Evolutionary conservation across 2,329 filamentous ascomycete genomes (phyloP).

Genomic region (Penicillium olsonii): DNA sequence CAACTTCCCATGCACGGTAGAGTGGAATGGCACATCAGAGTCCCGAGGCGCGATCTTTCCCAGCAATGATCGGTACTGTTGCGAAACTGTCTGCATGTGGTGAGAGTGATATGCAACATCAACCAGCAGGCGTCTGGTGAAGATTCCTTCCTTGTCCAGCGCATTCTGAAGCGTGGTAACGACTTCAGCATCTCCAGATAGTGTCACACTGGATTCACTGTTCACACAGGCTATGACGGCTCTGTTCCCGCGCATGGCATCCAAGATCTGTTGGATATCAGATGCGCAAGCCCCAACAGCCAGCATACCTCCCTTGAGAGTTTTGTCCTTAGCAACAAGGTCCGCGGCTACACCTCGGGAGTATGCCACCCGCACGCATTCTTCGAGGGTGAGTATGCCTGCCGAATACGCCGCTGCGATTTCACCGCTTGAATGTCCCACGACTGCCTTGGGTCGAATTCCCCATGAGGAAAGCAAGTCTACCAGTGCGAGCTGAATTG

Average conservation of each 20-base stretch:
- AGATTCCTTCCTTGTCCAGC: conserved; percentile 22
- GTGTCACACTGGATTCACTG: conserved; percentile 26
- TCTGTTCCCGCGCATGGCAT: conserved; percentile 16
- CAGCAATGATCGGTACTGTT: conserved; percentile 18
- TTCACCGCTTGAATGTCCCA: conserved; percentile 36
- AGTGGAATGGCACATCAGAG: conserved; percentile 22
- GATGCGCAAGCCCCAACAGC: conserved; percentile 25
- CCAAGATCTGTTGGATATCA: conserved; percentile 20
- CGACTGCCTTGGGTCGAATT: conserved; percentile 25
- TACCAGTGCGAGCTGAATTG: conserved; percentile 33
- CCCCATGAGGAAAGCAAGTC: conserved; percentile 31
- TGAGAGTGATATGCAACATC: conserved; percentile 34
- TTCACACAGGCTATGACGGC: conserved; percentile 30
- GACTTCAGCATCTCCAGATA: conserved; percentile 26
- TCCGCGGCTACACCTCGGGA: conserved; percentile 25
- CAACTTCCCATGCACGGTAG: conserved; percentile 20
- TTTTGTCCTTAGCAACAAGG: conserved; percentile 16
- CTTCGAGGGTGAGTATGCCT: conserved; percentile 19
- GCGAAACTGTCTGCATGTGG: conserved; percentile 28
- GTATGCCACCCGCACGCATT: conserved; percentile 28
- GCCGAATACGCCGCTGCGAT: conserved; percentile 37
- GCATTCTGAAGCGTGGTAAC: conserved; percentile 17
- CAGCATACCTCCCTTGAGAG: conserved; percentile 28
- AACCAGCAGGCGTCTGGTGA: conserved; percentile 30
- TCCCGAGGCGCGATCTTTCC: conserved; percentile 19